phyloP scores from a whole-genome alignment of 2,329 filamentous ascomycete genomes.

The Ascochyta fabae region DNA sequence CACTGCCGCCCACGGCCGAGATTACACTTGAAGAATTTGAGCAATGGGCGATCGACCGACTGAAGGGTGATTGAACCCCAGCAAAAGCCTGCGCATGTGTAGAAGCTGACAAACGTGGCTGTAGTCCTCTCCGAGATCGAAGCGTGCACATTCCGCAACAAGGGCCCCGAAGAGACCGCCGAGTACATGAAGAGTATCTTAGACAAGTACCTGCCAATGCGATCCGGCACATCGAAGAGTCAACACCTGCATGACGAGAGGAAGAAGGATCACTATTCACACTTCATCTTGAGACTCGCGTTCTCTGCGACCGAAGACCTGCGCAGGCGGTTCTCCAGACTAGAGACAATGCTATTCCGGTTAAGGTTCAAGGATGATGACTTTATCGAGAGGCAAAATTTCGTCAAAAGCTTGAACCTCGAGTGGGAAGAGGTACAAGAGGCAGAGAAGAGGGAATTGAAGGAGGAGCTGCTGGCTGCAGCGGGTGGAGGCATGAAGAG shows the following conservation, averaged over 20 bases:
- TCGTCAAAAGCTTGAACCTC: conserved; percentile 77
- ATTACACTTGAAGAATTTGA: conserved; percentile 98
- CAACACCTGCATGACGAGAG: conserved; percentile 71
- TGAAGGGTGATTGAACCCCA: conserved; percentile 63
- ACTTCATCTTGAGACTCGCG: conserved; percentile 93
- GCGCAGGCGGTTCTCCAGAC: conserved; percentile 80
- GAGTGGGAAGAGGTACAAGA: conserved; percentile 84
- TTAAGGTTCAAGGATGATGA: conserved; percentile 82
- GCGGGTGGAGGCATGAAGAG: conserved; percentile 58
- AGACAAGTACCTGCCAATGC: conserved; percentile 83
- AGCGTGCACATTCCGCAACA: conserved; percentile 94
- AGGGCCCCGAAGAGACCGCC: conserved; percentile 78
- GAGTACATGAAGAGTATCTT: conserved; percentile 85
- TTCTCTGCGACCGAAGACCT: conserved; percentile 93
- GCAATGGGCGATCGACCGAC: conserved; percentile 94
- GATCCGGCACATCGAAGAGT: conserved; percentile 71
- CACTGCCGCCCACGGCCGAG: conserved; percentile 84
- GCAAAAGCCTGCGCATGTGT: neutral
- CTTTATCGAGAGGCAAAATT: conserved; percentile 72
- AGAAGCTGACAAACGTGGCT: conserved; percentile 13
- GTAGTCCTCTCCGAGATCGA: conserved; percentile 86
- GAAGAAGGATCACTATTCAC: conserved; percentile 95
- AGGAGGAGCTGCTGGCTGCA: conserved; percentile 61
- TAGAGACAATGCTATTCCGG: conserved; percentile 89
- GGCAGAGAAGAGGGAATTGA: conserved; percentile 75